Conservation (phyloP, 495 filamentous ascomycete species). For the Xylaria telfairii region DNA sequence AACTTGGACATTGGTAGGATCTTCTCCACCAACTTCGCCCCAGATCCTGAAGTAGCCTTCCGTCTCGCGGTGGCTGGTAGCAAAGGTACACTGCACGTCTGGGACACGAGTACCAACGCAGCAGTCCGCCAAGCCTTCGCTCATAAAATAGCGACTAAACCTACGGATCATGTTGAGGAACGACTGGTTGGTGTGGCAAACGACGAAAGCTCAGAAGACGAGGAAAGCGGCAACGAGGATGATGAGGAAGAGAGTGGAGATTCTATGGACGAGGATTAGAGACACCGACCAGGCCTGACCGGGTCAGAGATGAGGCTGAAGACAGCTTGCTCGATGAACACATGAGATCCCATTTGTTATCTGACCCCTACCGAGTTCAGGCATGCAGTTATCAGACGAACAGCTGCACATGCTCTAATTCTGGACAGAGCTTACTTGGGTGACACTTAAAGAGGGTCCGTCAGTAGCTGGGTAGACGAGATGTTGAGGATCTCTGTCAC, state of each 20-base stretch:
- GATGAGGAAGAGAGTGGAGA: conserved; percentile 67
- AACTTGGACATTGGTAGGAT: conserved; percentile 94
- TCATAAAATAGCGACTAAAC: conserved; percentile 61
- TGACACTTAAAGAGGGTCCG: background rate
- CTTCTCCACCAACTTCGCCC: conserved; percentile 87
- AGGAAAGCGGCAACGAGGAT: conserved; percentile 64
- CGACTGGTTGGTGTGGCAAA: conserved; percentile 74
- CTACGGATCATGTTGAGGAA: conserved; percentile 73
- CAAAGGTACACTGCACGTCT: conserved; percentile 91
- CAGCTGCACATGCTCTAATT: background rate
- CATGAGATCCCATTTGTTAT: background rate
- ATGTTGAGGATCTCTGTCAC: background rate
- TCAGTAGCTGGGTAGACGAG: background rate
- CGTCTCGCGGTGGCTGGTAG: conserved; percentile 91
- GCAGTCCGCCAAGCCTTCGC: conserved; percentile 90
- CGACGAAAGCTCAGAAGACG: conserved; percentile 61
- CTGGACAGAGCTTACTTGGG: background rate
- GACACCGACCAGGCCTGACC: background rate
- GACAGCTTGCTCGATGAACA: conserved; percentile 14
- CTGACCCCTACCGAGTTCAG: background rate
- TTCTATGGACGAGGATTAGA: conserved; percentile 87
- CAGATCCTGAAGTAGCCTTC: conserved; percentile 88
- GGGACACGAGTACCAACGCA: conserved; percentile 95
- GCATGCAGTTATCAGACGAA: background rate
- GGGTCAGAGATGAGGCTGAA: conserved; percentile 14